Percentiles rank a stretch among this genome's conserved stretches.
phyloP scores from a whole-genome alignment of 2,329 filamentous ascomycete genomes.

The Diaporthe australafricana region DNA sequence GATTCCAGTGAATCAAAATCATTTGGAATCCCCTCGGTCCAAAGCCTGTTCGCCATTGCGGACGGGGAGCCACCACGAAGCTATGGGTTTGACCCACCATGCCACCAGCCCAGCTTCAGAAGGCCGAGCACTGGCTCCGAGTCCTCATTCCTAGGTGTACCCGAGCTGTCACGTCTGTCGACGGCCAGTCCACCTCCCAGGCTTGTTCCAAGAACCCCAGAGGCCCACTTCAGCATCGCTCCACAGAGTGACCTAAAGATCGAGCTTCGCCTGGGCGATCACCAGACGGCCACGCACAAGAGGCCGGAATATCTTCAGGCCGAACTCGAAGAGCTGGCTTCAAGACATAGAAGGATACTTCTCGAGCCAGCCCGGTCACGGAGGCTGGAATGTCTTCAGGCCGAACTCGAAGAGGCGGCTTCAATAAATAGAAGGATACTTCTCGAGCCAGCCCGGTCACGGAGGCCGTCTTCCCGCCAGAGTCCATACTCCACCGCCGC shows the following conservation, averaged over 20 bases:
- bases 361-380: slow-evolving; percentile 4
- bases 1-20: background rate
- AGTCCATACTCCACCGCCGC: slow-evolving; percentile 5
- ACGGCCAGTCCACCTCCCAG: slow-evolving; percentile 26
- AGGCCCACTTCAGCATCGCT: background rate
- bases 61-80: slow-evolving; percentile 2
- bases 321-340: too few relatives aligned
- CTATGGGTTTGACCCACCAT: background rate
- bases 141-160: slow-evolving; percentile 18
- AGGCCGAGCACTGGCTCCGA: slow-evolving; percentile 31
- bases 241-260: background rate
- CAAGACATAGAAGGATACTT: background rate
- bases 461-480: slow-evolving; percentile 24
- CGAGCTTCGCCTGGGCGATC: background rate
- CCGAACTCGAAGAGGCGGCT: too few relatives aligned
- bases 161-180: slow-evolving; percentile 27
- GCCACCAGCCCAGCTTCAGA: background rate
- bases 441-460: background rate
- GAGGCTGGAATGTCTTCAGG: too few relatives aligned
- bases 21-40: slow-evolving; percentile 26
- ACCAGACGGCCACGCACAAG: background rate
- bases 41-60: slow-evolving; percentile 25
- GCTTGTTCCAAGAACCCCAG: slow-evolving; percentile 16
- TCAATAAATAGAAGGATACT: background rate
- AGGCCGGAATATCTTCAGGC: background rate